Conservation (phyloP, 225 moss, liverwort and hornwort species). For the Neckera pumila region DNA sequence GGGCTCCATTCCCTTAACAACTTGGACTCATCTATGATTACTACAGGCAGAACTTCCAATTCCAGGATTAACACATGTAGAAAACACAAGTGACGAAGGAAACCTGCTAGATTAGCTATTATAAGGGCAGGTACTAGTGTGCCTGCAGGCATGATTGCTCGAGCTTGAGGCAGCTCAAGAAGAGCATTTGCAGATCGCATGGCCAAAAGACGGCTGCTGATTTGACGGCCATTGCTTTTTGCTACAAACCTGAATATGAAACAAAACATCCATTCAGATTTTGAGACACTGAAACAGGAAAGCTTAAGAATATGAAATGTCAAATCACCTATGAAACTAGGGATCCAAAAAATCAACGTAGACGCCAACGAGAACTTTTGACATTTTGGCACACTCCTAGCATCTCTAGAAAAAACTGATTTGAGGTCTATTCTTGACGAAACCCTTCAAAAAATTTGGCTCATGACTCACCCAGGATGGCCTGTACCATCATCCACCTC, state of each 20-base stretch:
- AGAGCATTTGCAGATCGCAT: constrained; percentile 95
- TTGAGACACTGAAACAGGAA: background rate
- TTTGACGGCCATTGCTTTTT: constrained; percentile 67
- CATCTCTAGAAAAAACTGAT: background rate
- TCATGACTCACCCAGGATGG: constrained; percentile 53
- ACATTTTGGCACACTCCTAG: background rate
- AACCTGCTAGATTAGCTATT: constrained; percentile 62
- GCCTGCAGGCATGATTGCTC: constrained; percentile 58
- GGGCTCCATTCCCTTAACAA: background rate
- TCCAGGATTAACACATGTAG: background rate
- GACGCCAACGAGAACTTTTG: background rate
- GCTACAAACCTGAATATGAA: constrained; percentile 63
- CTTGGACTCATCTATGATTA: background rate
- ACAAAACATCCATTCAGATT: background rate
- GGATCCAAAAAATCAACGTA: background rate
- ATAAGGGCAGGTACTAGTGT: constrained; percentile 60
- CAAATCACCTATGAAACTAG: background rate
- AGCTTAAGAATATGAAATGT: background rate
- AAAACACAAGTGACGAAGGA: background rate
- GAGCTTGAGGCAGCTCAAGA: constrained; percentile 68
- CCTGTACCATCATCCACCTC: constrained; percentile 64
- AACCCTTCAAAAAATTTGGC: background rate
- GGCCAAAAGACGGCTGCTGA: constrained; percentile 83
- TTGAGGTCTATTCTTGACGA: background rate
- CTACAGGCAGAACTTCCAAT: background rate